Evolutionary conservation across 1,284 basidiomycete genomes (phyloP).

Genomic region (Cutaneotrichosporon spelunceum): DNA sequence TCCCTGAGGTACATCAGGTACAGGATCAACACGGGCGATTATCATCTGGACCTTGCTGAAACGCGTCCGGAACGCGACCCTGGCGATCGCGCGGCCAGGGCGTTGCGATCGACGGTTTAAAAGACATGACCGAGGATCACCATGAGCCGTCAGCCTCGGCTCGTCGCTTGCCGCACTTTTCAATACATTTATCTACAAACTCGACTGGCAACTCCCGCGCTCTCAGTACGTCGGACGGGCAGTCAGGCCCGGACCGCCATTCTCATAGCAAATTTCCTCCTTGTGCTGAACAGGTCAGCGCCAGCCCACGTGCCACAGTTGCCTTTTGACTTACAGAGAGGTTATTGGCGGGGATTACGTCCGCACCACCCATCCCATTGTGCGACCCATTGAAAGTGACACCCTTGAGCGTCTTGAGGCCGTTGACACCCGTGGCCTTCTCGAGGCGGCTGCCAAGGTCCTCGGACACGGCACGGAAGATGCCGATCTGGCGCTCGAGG

Average conservation of each 20-base stretch:
- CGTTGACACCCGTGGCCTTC: conserved; percentile 61
- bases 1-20: not conserved
- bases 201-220: not conserved
- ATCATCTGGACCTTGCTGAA: not conserved
- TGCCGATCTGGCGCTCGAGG: conserved; percentile 68
- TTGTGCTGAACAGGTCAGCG: not conserved
- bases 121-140: too few relatives aligned
- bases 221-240: not conserved
- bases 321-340: not conserved
- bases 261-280: not conserved
- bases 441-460: conserved; percentile 69
- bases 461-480: conserved; percentile 73
- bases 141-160: too few relatives aligned
- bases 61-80: not conserved
- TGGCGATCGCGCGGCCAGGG: not conserved
- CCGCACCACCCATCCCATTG: conserved; percentile 24
- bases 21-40: not conserved
- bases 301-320: not conserved
- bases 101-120: not conserved
- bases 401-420: conserved; percentile 55
- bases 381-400: conserved; percentile 58
- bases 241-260: not conserved
- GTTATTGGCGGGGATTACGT: conserved; percentile 10
- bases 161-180: too few relatives aligned
- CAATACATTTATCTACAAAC: not conserved